These are phyloP conservation scores for Ammopiptanthus mongolicus DNA, from an alignment of 306 rosid species.

Conservation along the genomic window DNA sequence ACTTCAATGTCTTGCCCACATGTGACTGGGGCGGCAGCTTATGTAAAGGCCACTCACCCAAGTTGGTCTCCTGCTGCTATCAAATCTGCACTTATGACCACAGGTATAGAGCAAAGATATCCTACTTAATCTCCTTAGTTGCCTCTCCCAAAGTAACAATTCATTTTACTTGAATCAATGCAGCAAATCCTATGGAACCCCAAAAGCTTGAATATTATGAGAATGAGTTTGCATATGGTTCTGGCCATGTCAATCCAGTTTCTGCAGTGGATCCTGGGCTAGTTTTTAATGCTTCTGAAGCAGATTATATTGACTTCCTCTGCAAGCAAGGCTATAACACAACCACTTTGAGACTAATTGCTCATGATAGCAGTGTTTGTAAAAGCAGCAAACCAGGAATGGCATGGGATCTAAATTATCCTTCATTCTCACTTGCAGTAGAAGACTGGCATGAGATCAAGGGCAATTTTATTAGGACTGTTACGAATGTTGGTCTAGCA, in stretches of 20 bases:
- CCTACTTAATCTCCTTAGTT: background rate
- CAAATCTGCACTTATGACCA: slow-evolving; percentile 39
- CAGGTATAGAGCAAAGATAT: background rate
- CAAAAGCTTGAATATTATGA: background rate
- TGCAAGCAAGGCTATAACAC: slow-evolving; percentile 35
- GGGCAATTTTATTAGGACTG: slow-evolving; percentile 25
- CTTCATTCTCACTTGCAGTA: slow-evolving; percentile 22
- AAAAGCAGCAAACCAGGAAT: slow-evolving; percentile 4
- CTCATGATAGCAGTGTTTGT: slow-evolving; percentile 10
- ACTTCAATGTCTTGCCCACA: slow-evolving; percentile 31
- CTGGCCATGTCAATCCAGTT: slow-evolving; percentile 26
- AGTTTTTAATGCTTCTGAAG: slow-evolving; percentile 11
- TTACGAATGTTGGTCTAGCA: slow-evolving; percentile 30
- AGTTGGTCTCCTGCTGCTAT: slow-evolving; percentile 38
- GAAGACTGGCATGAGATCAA: slow-evolving; percentile 14
- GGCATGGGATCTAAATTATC: slow-evolving; percentile 34
- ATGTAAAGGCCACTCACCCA: slow-evolving; percentile 33
- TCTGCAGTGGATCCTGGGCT: slow-evolving; percentile 28
- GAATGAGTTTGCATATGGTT: slow-evolving; percentile 21
- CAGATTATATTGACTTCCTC: slow-evolving; percentile 9
- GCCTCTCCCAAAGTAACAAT: background rate
- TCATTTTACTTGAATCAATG: background rate
- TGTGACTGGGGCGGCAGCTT: slow-evolving; percentile 24
- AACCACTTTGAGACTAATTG: background rate
- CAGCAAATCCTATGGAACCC: slow-evolving; percentile 16